These are phyloP conservation scores for Suillus ampliporus DNA, from an alignment of 768 basidiomycete species.

Conservation along the genomic window DNA sequence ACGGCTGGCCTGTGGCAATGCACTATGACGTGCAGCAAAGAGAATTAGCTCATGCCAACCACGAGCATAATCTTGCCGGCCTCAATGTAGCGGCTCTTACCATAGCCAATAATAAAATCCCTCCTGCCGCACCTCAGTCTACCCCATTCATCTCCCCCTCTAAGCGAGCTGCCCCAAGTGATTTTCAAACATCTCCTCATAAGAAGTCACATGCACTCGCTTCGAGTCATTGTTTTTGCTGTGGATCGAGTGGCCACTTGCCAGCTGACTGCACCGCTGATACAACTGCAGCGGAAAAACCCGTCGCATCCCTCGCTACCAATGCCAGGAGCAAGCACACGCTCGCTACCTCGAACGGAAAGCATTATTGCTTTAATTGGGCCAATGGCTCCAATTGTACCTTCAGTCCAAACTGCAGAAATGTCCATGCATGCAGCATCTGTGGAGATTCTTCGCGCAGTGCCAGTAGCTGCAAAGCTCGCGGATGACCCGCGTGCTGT, in stretches of 20 bases:
- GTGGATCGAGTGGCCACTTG: background rate
- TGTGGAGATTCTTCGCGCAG: constrained; percentile 34
- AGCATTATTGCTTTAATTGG: background rate
- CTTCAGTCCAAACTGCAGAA: background rate
- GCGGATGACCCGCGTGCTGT: constrained; percentile 39
- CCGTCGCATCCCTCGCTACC: background rate
- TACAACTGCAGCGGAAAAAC: accelerated
- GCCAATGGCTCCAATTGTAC: background rate
- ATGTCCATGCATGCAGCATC: constrained; percentile 37
- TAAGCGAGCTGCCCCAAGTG: background rate
- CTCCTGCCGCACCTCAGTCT: background rate
- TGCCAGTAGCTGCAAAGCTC: constrained; percentile 30
- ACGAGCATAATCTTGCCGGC: background rate
- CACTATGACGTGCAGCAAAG: background rate
- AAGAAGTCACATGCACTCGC: background rate
- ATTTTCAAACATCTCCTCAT: background rate
- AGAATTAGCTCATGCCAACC: background rate
- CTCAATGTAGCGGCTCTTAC: background rate
- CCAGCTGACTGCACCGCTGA: background rate
- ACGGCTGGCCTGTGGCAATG: background rate
- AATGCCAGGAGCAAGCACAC: background rate
- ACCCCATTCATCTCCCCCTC: background rate
- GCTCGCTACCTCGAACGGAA: background rate
- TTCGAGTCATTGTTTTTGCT: background rate
- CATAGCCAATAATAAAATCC: background rate